Evolutionary conservation across 2,329 filamentous ascomycete species (phyloP).

Genomic region (Pseudogymnoascus sp.): DNA sequence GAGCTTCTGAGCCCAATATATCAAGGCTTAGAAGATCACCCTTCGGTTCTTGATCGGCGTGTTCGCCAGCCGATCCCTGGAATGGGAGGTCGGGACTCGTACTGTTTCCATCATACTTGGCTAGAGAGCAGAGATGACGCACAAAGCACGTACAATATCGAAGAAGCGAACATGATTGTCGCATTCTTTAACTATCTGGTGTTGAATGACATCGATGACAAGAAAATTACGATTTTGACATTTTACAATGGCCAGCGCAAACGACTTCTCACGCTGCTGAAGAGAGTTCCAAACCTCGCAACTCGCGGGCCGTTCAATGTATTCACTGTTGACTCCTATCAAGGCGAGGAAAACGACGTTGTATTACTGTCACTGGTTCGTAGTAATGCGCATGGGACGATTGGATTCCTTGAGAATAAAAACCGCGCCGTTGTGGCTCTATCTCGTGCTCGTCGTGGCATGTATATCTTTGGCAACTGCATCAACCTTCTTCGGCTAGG

Average conservation of each 20-base stretch:
- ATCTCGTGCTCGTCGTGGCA: slow-evolving; percentile 64
- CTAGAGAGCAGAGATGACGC: slow-evolving; percentile 54
- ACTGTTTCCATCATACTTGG: slow-evolving; percentile 58
- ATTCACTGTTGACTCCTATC: slow-evolving; percentile 78
- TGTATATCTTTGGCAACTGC: slow-evolving; percentile 79
- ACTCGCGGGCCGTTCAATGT: slow-evolving; percentile 41
- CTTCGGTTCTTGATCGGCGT: slow-evolving; percentile 42
- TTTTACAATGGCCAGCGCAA: slow-evolving; percentile 83
- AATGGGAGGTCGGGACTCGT: slow-evolving; percentile 52
- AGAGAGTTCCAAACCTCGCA: slow-evolving; percentile 33
- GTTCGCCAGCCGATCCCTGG: slow-evolving; percentile 47
- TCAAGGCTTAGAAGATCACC: slow-evolving; percentile 46
- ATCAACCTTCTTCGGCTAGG: slow-evolving; percentile 32
- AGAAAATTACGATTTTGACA: slow-evolving; percentile 68
- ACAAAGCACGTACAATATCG: slow-evolving; percentile 57
- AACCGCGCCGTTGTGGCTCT: slow-evolving; percentile 51
- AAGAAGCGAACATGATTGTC: slow-evolving; percentile 69
- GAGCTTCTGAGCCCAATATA: slow-evolving; percentile 51
- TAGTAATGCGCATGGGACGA: slow-evolving; percentile 46
- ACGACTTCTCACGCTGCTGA: slow-evolving; percentile 43
- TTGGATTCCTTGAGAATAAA: slow-evolving; percentile 64
- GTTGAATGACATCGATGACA: slow-evolving; percentile 47
- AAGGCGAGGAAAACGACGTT: slow-evolving; percentile 84
- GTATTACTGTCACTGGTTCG: slow-evolving; percentile 74
- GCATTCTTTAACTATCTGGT: slow-evolving; percentile 64